Evolutionary conservation across 495 filamentous ascomycete species (phyloP), one percentile per base, ranked within the genome.

Genomic region (Clavariopsis aquatica): DNA sequence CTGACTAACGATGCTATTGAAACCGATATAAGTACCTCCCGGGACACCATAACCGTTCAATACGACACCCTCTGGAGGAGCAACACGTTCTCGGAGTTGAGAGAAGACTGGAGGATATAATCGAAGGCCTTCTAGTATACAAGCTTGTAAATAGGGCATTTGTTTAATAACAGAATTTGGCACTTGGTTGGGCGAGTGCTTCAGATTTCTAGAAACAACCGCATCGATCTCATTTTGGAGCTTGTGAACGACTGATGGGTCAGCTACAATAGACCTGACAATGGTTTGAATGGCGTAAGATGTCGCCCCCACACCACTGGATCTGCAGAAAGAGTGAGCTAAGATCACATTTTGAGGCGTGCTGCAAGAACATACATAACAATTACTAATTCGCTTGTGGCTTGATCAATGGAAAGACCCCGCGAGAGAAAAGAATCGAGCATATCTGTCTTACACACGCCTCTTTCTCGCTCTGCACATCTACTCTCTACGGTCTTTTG

Each of bases 101-200:
- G 31, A 34, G 13, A 56, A 45, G 7, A 64, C 19, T 3, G 69
- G 62, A 15, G 69, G 69, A 27, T 60, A 57, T 8, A 45, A 26
- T 13, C 69, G 60, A 6, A 69, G 45, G 4, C 45, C 61, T 58
- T 72, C 69, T 8, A 52, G 28, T 9, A 72, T 64, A 29, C 56
- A 63, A 8, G 66, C 66, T 46, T 72, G 57, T 13, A 72, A 55
- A 41, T 66, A 72, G 10, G 69, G 66, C 12, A 72, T 4, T n/a
- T 53, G 20, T 9, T 26, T 49, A n/a, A 36, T 45, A 10, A 56
- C 54, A 1, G 49, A 13, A 57, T 70, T 27, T 26, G 13, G 26
- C 12, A 68, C 52, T 0, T 56, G 68, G 49, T 68, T 24, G 19
- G 5, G 17, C 15, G 64, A 51, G 2, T 45, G 68, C n/a, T 22